Evolutionary conservation across 2,329 filamentous ascomycete species (phyloP).

Genomic region (Coniochaeta sp.): DNA sequence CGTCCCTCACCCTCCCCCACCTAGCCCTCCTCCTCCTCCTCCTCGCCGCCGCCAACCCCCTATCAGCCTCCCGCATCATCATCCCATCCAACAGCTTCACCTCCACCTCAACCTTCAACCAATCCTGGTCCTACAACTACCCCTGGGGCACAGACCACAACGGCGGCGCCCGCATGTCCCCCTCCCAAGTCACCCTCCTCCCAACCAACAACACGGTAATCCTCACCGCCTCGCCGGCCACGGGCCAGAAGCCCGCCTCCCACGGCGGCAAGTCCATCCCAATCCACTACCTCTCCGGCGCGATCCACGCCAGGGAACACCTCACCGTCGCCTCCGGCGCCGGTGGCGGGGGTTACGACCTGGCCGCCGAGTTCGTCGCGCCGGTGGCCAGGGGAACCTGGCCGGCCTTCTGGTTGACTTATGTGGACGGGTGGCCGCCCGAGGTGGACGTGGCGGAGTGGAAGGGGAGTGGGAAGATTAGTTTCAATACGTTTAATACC

Average conservation of each 20-base stretch:
- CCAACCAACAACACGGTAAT: conserved; percentile 33
- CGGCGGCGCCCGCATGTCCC: conserved; percentile 46
- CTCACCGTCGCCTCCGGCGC: conserved; percentile 24
- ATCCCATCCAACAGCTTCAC: conserved; percentile 31
- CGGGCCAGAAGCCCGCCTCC: conserved; percentile 27
- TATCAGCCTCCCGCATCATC: conserved; percentile 18
- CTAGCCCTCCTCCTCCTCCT: conserved; percentile 7
- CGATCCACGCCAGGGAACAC: conserved; percentile 30
- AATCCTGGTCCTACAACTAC: conserved; percentile 44
- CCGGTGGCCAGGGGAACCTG: conserved; percentile 38
- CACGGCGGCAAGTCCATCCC: conserved; percentile 29
- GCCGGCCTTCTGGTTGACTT: conserved; percentile 53
- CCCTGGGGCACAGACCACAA: conserved; percentile 53
- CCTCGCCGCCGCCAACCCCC: not conserved
- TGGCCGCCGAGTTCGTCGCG: conserved; percentile 30
- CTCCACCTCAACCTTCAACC: conserved; percentile 28
- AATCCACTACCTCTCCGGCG: conserved; percentile 46
- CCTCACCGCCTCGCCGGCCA: conserved; percentile 36
- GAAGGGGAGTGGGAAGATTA: conserved; percentile 50
- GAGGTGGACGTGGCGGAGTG: conserved; percentile 55
- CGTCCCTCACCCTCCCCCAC: not conserved
- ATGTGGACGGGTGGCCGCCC: conserved; percentile 46
- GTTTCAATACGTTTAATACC: conserved; percentile 48
- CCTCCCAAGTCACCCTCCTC: conserved; percentile 27
- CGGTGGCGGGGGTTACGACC: conserved; percentile 30